Evolutionary conservation across 2,329 filamentous ascomycete genomes (phyloP), one percentile per base, ranked within the genome.

Genomic region (Erysiphe pulchra): DNA sequence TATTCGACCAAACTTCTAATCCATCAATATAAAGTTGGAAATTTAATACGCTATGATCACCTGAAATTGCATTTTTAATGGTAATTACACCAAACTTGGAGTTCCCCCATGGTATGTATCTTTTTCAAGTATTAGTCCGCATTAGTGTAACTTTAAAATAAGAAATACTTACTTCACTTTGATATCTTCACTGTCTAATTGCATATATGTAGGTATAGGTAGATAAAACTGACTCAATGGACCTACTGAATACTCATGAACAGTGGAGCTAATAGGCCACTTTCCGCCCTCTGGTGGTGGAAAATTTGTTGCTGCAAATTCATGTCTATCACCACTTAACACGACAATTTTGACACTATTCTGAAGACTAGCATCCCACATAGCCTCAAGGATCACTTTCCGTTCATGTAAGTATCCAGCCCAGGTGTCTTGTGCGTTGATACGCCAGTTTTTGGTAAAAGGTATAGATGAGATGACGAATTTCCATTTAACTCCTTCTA

Each of bases 361-460:
- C 1, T 63, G 61, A 12, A 72, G 65, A n/a, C 82, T 77, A 0
- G 80, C 77, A 49, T 81, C 77, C 85, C 90, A 95, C 73, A 94
- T 93, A 2, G 83, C 81, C 59, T 93, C 80, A 13, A 98, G 75
- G 24, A 95, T 71, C 46, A 66, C 68, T 46, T 70, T 72, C 14
- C 90, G 77, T 64, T 98, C 90, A 43, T 69, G 64, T 1, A 94
- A 67, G 60, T 92, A 94, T 0, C 87, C 87, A 42, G 83, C 84
- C 90, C 90, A 98, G 0, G 90, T 95, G 57, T 98, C 90, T 49
- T 77, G 69, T 2, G 75, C 75, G 51, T 90, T 87, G 51, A 93
- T 73, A 20, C 75, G 79, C 87, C 90, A 98, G 61, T 98, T 98
- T 64, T 93, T 92, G 7, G 90, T 95, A 59, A 98, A 93, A 0